Percentiles rank a stretch among this genome's conserved stretches.
These are phyloP conservation scores for Aspergillus floridensis DNA, from an alignment of 2,329 filamentous ascomycete species.

Conservation along the genomic window DNA sequence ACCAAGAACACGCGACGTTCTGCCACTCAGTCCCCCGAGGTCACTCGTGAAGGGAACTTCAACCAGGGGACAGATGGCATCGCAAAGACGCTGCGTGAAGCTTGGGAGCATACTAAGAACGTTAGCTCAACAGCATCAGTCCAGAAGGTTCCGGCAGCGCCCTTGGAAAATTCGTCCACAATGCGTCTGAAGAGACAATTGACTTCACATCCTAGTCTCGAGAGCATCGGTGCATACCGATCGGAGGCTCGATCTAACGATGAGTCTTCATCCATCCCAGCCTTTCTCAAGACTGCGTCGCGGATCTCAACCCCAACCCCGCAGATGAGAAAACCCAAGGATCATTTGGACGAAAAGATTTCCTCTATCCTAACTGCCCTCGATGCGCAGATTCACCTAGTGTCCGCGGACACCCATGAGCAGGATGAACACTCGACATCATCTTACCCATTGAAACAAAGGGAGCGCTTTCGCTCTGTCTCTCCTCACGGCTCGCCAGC, in stretches of 20 bases:
- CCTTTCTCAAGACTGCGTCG: slow-evolving; percentile 20
- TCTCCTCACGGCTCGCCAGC: slow-evolving; percentile 35
- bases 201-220: slow-evolving; percentile 32
- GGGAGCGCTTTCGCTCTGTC: slow-evolving; percentile 42
- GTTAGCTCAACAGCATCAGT: slow-evolving; percentile 17
- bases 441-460: slow-evolving; percentile 35
- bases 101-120: slow-evolving; percentile 19
- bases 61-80: slow-evolving; percentile 10
- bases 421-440: slow-evolving; percentile 33
- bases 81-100: slow-evolving; percentile 5
- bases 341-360: slow-evolving; percentile 76
- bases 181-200: slow-evolving; percentile 28
- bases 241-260: slow-evolving; percentile 24
- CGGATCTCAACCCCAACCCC: slow-evolving; percentile 42
- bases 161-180: slow-evolving; percentile 22
- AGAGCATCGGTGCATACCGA: slow-evolving; percentile 31
- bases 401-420: slow-evolving; percentile 47
- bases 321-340: slow-evolving; percentile 51
- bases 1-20: slow-evolving; percentile 7
- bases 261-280: slow-evolving; percentile 16
- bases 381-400: slow-evolving; percentile 74
- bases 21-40: slow-evolving; percentile 14
- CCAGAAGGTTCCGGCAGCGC: slow-evolving; percentile 18
- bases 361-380: slow-evolving; percentile 74
- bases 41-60: slow-evolving; percentile 16